A percentile compares a stretch with the other conserved stretches of the same genome.
These are phyloP conservation scores for Nakazawaea populi DNA, from an alignment of 805 yeast genomes.

Conservation along the genomic window DNA sequence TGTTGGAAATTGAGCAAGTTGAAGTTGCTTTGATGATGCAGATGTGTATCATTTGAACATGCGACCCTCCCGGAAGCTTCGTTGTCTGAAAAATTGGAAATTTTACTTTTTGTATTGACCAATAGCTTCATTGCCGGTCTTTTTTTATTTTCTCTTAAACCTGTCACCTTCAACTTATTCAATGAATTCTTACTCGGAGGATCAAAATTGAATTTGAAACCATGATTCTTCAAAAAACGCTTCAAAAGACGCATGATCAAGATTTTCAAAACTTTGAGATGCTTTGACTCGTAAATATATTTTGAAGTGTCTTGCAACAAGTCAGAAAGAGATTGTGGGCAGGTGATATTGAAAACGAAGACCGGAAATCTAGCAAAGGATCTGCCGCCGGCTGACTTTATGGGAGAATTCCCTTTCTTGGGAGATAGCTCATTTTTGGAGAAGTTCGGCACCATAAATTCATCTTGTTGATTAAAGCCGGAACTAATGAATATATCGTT, in stretches of 20 bases:
- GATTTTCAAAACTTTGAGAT: conserved; percentile 21
- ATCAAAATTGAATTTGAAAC: background rate
- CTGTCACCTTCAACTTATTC: background rate
- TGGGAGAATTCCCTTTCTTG: conserved; percentile 13
- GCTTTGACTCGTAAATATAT: conserved; percentile 20
- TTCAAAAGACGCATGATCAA: conserved; percentile 25
- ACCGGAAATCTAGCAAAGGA: conserved; percentile 33
- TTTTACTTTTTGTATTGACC: background rate
- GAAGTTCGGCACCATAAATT: conserved; percentile 14
- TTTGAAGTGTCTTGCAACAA: conserved; percentile 35
- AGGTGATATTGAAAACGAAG: conserved; percentile 27
- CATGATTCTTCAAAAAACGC: conserved; percentile 17
- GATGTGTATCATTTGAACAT: background rate
- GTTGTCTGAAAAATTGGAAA: background rate
- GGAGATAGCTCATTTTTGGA: conserved; percentile 14
- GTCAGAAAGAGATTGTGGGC: conserved; percentile 26
- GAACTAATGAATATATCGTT: conserved; percentile 20
- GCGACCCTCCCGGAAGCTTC: conserved; percentile 3
- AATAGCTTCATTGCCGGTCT: background rate
- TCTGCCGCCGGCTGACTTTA: conserved; percentile 22
- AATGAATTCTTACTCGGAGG: background rate
- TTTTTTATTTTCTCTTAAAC: background rate
- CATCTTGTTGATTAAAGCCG: conserved; percentile 16
- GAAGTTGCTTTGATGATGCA: background rate
- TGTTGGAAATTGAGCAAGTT: background rate